phyloP scores from a whole-genome alignment of 257 asterid genomes.

The Nicotiana tomentosiformis region DNA sequence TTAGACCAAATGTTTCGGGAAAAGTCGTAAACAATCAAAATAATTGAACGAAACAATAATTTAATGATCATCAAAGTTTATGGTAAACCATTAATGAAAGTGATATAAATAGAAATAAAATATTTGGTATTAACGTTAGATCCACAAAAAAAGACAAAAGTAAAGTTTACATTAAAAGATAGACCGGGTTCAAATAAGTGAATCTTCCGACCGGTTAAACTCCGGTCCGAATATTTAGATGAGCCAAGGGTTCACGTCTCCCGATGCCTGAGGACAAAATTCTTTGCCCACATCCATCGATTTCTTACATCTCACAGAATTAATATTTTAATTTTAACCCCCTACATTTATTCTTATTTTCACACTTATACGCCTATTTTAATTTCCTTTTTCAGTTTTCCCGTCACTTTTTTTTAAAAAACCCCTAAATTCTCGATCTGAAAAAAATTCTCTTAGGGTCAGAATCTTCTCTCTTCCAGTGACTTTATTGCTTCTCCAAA shows the following conservation, averaged over 20 bases:
- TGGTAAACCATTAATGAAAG: not conserved
- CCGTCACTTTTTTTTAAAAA: not conserved
- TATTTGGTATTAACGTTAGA: not conserved
- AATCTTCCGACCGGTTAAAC: not conserved
- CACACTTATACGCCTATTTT: not conserved
- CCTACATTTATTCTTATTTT: not conserved
- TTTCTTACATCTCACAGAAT: not conserved
- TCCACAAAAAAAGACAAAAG: not conserved
- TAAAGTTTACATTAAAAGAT: not conserved
- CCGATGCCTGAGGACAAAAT: conserved; percentile 19
- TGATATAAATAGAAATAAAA: not conserved
- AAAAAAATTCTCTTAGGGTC: not conserved
- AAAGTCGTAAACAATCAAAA: no score
- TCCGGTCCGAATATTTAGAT: conserved; percentile 26
- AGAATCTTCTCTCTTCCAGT: conserved; percentile 12
- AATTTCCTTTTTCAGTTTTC: not conserved
- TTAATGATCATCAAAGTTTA: not conserved
- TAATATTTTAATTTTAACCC: not conserved
- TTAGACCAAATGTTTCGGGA: no score
- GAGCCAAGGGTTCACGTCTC: conserved; percentile 27
- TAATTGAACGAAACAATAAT: no score
- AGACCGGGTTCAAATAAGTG: not conserved
- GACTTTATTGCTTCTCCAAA: not conserved
- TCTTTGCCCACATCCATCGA: conserved; percentile 14
- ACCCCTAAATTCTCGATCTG: conserved; percentile 30